A percentile compares a stretch with the other conserved stretches of the same genome.
Conservation (phyloP, 768 basidiomycete genomes). For the Amanita inopinata region DNA sequence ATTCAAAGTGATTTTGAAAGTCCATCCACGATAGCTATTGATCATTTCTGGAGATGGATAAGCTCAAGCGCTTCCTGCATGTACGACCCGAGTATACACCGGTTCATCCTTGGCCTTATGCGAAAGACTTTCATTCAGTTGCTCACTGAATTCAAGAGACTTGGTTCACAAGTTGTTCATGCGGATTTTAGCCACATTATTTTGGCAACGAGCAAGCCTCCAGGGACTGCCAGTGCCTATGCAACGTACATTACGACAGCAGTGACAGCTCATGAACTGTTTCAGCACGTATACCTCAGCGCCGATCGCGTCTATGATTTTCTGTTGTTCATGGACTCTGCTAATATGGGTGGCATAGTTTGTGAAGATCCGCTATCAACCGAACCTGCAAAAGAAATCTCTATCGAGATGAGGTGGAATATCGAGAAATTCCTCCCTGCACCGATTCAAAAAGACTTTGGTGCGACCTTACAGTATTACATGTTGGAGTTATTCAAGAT, state of each 20-base stretch:
- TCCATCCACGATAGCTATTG: conserved; percentile 62
- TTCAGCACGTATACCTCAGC: conserved; percentile 84
- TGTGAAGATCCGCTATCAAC: conserved; percentile 68
- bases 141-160: conserved; percentile 89
- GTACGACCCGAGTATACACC: conserved; percentile 88
- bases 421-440: conserved; percentile 82
- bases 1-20: conserved; percentile 57
- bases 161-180: conserved; percentile 88
- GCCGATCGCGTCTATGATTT: conserved; percentile 91
- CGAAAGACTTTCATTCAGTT: conserved; percentile 96
- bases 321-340: conserved; percentile 90
- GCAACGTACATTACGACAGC: conserved; percentile 92
- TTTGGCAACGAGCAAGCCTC: conserved; percentile 91
- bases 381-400: conserved; percentile 58
- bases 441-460: conserved; percentile 72
- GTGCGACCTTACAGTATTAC: conserved; percentile 64
- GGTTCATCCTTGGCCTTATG: conserved; percentile 93
- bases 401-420: conserved; percentile 87
- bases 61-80: conserved; percentile 76
- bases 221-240: conserved; percentile 91
- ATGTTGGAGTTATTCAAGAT: conserved; percentile 78
- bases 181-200: conserved; percentile 89
- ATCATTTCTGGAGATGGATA: conserved; percentile 98
- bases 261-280: conserved; percentile 89
- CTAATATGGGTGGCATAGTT: conserved; percentile 86